Percentiles rank a stretch among this genome's conserved stretches.
Evolutionary conservation across 2,329 filamentous ascomycete species (phyloP).

Genomic region (Neofusicoccum sp.): DNA sequence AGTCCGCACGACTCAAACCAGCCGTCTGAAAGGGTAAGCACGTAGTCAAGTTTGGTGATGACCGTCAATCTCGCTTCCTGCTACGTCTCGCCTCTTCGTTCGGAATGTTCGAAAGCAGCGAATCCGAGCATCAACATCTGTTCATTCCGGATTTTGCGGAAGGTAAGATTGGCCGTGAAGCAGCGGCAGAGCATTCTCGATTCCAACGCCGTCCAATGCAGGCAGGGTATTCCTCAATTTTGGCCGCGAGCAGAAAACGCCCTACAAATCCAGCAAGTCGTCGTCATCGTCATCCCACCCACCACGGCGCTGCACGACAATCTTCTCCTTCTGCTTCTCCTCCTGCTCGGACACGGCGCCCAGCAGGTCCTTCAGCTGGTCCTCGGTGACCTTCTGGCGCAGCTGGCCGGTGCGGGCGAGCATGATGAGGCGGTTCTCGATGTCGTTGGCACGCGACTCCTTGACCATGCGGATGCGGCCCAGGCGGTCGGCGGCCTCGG

Average conservation of each 20-base stretch:
- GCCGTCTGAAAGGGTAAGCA: neutral
- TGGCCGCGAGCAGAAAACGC: neutral
- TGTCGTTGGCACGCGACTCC: conserved; percentile 82
- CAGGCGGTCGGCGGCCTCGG: conserved; percentile 88
- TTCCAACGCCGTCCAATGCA: conserved; percentile 22
- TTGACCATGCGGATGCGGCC: conserved; percentile 96
- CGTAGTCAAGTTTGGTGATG: neutral
- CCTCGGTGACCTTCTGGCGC: conserved; percentile 83
- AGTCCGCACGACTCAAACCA: neutral
- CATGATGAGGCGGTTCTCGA: conserved; percentile 92
- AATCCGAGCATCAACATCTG: conserved; percentile 4
- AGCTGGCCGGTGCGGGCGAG: conserved; percentile 87
- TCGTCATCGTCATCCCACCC: conserved; percentile 79
- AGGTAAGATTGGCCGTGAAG: neutral
- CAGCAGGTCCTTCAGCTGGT: conserved; percentile 89
- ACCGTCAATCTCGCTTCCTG: conserved; percentile 15
- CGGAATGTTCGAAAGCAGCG: neutral
- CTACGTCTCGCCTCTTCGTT: neutral
- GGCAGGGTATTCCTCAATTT: conserved; percentile 7
- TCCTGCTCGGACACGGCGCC: conserved; percentile 78
- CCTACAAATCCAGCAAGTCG: conserved; percentile 41
- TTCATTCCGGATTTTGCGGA: conserved; percentile 17
- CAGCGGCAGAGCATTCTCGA: neutral
- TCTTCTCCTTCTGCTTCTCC: conserved; percentile 70
- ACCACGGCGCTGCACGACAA: conserved; percentile 79